Evolutionary conservation across 2,329 filamentous ascomycete species (phyloP).

Genomic region (Teratosphaeria gauchensis): DNA sequence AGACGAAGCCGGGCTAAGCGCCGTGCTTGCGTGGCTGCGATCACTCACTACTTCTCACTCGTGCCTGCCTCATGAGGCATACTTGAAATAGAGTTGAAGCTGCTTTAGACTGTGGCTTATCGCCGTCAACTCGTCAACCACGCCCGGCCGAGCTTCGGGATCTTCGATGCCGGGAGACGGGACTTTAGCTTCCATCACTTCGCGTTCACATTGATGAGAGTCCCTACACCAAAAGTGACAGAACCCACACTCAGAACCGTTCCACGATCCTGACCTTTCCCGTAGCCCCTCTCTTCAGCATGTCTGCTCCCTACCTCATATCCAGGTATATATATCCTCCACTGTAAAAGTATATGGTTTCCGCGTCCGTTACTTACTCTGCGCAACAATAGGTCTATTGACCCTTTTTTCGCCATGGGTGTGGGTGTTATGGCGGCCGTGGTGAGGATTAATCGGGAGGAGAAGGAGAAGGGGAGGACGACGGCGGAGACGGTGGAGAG

Average conservation of each 20-base stretch:
- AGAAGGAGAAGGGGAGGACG: constrained; percentile 36
- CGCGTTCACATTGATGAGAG: background rate
- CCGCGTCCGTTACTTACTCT: background rate
- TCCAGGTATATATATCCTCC: constrained; percentile 29
- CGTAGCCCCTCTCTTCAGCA: too few relatives aligned
- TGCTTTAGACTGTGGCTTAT: background rate
- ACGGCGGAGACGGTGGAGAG: constrained; percentile 30
- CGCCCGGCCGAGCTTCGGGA: background rate
- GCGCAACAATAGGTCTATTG: constrained; percentile 20
- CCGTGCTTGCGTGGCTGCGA: background rate
- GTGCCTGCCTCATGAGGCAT: background rate
- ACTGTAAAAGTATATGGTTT: background rate
- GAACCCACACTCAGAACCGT: too few relatives aligned
- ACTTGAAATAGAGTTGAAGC: background rate
- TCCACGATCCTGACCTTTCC: too few relatives aligned
- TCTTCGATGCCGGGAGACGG: too few relatives aligned
- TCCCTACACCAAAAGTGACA: background rate
- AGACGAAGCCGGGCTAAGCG: background rate
- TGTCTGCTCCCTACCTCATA: constrained; percentile 30
- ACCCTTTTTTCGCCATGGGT: constrained; percentile 41
- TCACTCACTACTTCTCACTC: background rate
- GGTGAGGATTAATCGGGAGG: constrained; percentile 35
- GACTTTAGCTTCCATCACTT: background rate
- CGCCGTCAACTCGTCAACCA: background rate
- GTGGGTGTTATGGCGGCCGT: constrained; percentile 37